Base-by-base conservation (phyloP, 2,329 filamentous ascomycete species). In the Clonostachys chloroleuca region DNA sequence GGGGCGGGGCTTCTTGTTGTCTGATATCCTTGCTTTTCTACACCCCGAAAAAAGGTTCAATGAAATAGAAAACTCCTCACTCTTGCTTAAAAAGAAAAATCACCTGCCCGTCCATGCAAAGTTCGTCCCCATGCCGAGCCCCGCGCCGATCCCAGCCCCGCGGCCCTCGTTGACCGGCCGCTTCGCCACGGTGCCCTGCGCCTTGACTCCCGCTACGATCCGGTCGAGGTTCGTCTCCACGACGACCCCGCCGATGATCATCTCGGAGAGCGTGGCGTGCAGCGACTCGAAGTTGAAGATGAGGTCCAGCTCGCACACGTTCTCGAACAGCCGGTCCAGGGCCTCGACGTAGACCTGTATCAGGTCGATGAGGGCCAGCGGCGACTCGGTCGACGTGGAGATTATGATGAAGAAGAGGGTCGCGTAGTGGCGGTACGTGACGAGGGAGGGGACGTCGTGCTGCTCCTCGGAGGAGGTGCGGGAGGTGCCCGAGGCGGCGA, bases 211-310 rank as follows among this genome's bases (percentile, higher is more conserved):
- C 34, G 89, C 80, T 5, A 96, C 88, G 47, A 97, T 94, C 64
- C 85, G 85, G 49, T 96, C 91, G 51, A 95, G 69, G 58, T 86
- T 89, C 34, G 92, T 96, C 72, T 97, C 92, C 20, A 97, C 84
- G 14, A 97, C 92, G 13, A 96, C 90, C 1, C 92, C 92, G 13
- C 92, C 92, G 14, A 96, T 89, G 48, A 97, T 87, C 89, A 97
- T 95, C 75, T 97, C 92, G 49, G 84, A 85, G 10, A 97, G 73
- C 14, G 91, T 84, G 9, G 92, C 88, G 73, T 99, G 94, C 59
- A 99, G 76, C 14, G 91, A 95, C 77, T 99, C 94, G 59, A 96
- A 99, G 65, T 97, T 97, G 74, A 99, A 99, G 66, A 99, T 99
- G 56, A 99, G 78, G 67, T 99, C 92, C 47, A 99, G 76, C 73